Evolutionary conservation across 768 basidiomycete genomes (phyloP), one percentile per base, ranked within the genome.

Genomic region (Macrolepiota albuminosa): DNA sequence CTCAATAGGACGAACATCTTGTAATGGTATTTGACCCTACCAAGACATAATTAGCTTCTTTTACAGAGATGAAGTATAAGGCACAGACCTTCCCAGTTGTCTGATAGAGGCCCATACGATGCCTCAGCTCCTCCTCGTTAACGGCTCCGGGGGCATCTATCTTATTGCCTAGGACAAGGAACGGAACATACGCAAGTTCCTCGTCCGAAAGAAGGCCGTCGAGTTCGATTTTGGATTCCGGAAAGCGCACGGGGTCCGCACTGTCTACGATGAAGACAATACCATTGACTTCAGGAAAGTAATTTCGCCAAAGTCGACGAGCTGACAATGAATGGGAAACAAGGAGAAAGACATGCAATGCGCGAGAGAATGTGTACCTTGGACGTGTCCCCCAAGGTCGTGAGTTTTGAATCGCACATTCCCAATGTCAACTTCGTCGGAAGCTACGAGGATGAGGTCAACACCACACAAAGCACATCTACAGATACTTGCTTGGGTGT

Each of bases 391-490:
- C 68, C 97, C 97, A 54, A 99, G 81, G 73, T 99, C 97, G 67
- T 97, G 95, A 0, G 97, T 98, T 34, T 94, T 98, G 78, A 99
- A 99, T 73, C 98, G 98, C 68, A 98, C 92, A 71, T 93, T 97
- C 54, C 96, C 97, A 72, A 98, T 98, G 26, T 97, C 94, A 56
- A 99, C 84, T 73, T 98, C 97, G 76, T 99, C 97, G 47, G 96
- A 98, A n/a, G 96, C 96, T 98, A 66, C 24, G 67, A 26, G 57
- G 52, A 55, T 34, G 57, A 18, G 61, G 1, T 37, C 11, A 14
- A 24, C 24, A 37, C 36, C n/a, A 2, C 13, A 26, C 18, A 55
- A 50, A 26, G 56, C 43, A 26, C 50, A 48, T 40, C 45, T 24
- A 51, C 75, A 18, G n/a, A 31, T 29, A 11, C 85, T 66, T 72